Evolutionary conservation across 1,284 basidiomycete species (phyloP), one percentile per base, ranked within the genome.

Genomic region (Sporisorium scitamineum): DNA sequence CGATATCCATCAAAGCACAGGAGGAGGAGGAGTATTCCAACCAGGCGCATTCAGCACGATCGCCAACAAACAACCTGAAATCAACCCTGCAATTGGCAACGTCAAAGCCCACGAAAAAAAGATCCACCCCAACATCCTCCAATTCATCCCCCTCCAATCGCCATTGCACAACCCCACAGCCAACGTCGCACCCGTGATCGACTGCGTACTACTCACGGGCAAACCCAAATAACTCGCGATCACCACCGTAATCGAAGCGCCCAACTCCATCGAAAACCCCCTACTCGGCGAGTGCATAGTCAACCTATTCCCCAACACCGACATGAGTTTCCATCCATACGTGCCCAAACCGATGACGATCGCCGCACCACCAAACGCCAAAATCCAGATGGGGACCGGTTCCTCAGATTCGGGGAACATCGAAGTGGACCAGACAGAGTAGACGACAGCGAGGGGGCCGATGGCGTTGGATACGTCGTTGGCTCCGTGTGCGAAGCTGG

Each of bases 231-330:
- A 63, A 10, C 54, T 55, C 0, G 70, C 70, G 29, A 76, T 24
- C 0, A 79, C 42, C 14, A 76, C 67, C 18, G 76, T 78, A 56
- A 76, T 68, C 22, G 62, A 56, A 0, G 79, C 72, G 27, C 73
- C 72, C 31, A 78, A 18, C 32, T 80, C 78, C 69, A 78, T 73
- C 14, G 76, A 76, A 54, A 76, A 75, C 1, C 78, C 78, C 24
- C 78, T 42, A 7, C 72, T 73, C 6, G 76, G 78, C 20, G 72
- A 76, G 52, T 73, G 72, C 55, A 68, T 66, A 13, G 78, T 80
- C 9, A 80, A 41, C 5, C 64, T n/a, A 58, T 78, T 78, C 20
- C 78, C 78, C 5, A 80, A 61, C 7, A 76, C 73, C 22, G 53
- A 47, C 69, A 78, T 73, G 18, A 80, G 39, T 27, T 70, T 66